phyloP scores from a whole-genome alignment of 176 grass and related monocot species.

The Panicum miliaceum region DNA sequence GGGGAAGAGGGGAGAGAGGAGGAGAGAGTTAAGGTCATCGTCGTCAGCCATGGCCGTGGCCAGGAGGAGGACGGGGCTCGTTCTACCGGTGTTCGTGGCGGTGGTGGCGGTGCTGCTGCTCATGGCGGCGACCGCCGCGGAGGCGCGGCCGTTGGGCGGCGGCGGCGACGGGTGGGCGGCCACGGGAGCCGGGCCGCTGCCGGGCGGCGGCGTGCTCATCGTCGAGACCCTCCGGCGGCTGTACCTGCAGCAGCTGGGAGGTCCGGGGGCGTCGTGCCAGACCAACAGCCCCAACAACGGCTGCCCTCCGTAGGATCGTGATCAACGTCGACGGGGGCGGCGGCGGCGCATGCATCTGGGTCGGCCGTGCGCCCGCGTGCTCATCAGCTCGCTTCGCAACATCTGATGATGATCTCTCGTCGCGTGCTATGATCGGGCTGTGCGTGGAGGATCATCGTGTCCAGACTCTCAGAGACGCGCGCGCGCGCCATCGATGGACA shows the following conservation, averaged over 20 bases:
- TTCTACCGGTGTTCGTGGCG: neutral
- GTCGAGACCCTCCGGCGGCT: constrained; percentile 45
- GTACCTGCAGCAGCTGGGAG: constrained; percentile 49
- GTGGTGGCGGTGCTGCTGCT: constrained; percentile 26
- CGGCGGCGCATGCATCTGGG: neutral
- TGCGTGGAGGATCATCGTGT: neutral
- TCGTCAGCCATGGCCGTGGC: constrained; percentile 1
- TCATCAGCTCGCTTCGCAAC: neutral
- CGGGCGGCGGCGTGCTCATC: constrained; percentile 28
- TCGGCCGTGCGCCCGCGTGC: neutral
- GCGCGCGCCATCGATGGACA: neutral
- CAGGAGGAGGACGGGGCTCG: neutral
- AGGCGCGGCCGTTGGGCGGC: constrained; percentile 42
- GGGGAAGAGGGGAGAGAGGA: neutral
- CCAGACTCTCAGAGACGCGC: no score
- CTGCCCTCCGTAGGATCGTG: constrained; percentile 42
- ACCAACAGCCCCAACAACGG: constrained; percentile 62
- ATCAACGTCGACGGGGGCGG: neutral
- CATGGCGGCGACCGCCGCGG: constrained; percentile 28
- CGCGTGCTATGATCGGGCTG: neutral
- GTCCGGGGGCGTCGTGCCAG: constrained; percentile 40
- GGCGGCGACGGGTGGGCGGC: constrained; percentile 3
- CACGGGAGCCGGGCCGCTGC: neutral
- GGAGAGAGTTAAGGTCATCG: neutral
- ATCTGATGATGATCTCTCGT: no score